These are phyloP conservation scores for Trypanosoma lewisi DNA, from an alignment of 208 protist species.

Conservation along the genomic window DNA sequence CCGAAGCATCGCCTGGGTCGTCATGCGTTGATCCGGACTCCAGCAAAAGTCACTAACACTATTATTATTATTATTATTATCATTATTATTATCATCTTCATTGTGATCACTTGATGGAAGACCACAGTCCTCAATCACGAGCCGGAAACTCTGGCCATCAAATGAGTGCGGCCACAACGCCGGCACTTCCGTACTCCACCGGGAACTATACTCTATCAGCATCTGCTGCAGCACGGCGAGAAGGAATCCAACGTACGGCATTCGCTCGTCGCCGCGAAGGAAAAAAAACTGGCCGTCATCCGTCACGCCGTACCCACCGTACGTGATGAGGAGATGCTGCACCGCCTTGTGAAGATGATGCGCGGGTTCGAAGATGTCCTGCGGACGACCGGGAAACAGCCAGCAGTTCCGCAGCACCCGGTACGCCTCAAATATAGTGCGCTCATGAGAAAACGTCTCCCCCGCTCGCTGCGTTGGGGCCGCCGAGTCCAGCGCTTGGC, in stretches of 20 bases:
- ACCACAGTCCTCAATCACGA: neutral
- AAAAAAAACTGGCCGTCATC: slow-evolving; percentile 43
- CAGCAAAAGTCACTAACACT: neutral
- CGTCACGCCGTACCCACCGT: slow-evolving; percentile 48
- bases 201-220: neutral
- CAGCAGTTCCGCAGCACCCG: slow-evolving; percentile 57
- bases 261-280: slow-evolving; percentile 43
- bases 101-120: neutral
- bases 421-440: slow-evolving; percentile 39
- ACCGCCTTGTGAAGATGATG: slow-evolving; percentile 39
- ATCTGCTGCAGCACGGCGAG: slow-evolving; percentile 37
- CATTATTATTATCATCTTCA: neutral
- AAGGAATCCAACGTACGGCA: slow-evolving; percentile 67
- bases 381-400: slow-evolving; percentile 43
- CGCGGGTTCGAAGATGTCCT: slow-evolving; percentile 66
- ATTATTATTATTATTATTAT: neutral
- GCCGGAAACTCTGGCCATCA: neutral
- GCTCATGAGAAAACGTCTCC: slow-evolving; percentile 11
- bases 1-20: neutral
- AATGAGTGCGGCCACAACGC: neutral
- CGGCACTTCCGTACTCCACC: neutral
- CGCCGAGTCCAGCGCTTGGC: neutral
- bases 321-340: slow-evolving; percentile 52
- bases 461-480: neutral
- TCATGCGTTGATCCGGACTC: neutral